Evolutionary conservation across 1,284 basidiomycete species (phyloP).

Genomic region (Moniliella sp.): DNA sequence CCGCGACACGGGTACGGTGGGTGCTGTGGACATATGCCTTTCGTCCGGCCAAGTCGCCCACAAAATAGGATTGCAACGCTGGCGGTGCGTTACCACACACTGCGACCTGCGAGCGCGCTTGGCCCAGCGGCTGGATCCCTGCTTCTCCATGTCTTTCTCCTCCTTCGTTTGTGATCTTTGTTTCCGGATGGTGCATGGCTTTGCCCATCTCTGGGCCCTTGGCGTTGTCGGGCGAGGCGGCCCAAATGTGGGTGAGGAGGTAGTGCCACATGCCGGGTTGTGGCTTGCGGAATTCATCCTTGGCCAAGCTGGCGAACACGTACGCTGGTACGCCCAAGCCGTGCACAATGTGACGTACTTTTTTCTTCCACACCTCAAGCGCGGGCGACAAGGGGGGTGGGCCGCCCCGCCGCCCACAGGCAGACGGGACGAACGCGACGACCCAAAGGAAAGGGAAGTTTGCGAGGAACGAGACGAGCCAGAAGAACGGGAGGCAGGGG

Average conservation of each 20-base stretch:
- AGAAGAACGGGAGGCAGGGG: not conserved
- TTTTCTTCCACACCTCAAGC: slow-evolving; percentile 13
- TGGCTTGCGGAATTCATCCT: slow-evolving; percentile 22
- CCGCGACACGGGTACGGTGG: too few species aligned
- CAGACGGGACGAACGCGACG: too few species aligned
- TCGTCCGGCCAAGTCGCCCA: slow-evolving; percentile 10
- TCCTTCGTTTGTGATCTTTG: too few species aligned
- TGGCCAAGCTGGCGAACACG: slow-evolving; percentile 11
- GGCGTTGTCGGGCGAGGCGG: too few species aligned
- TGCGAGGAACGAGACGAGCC: too few species aligned
- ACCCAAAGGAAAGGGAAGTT: too few species aligned
- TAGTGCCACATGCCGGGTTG: slow-evolving; percentile 12
- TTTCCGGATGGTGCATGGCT: too few species aligned
- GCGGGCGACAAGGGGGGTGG: not conserved
- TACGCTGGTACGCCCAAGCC: slow-evolving; percentile 12
- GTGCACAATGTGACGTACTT: slow-evolving; percentile 9
- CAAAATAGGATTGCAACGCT: slow-evolving; percentile 9
- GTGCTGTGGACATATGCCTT: too few species aligned
- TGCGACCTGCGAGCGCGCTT: slow-evolving; percentile 3
- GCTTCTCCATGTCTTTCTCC: too few species aligned
- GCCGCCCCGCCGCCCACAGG: too few species aligned
- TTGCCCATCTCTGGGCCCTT: too few species aligned
- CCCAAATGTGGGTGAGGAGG: not conserved
- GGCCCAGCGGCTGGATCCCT: too few species aligned
- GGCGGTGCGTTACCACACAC: not conserved